Evolutionary conservation across 306 rosid genomes (phyloP).

Genomic region (Prunus mongolica): DNA sequence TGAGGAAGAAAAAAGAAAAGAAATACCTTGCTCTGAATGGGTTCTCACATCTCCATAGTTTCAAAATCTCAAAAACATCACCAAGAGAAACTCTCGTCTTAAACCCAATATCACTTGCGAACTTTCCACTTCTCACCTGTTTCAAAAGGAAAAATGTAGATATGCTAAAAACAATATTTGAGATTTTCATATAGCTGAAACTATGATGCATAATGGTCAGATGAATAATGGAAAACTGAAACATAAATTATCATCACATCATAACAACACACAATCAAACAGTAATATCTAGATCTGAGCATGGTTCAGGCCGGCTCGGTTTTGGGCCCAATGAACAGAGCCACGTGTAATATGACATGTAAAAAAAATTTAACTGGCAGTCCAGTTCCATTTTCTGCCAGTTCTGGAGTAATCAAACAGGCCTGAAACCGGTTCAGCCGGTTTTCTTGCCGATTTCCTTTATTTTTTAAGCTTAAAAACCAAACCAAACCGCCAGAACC

Average conservation of each 20-base stretch:
- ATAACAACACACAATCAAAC: too few species aligned
- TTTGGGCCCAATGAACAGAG: too few species aligned
- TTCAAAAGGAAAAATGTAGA: conserved; percentile 15
- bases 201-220: neutral
- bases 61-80: conserved; percentile 57
- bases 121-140: conserved; percentile 71
- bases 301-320: too few species aligned
- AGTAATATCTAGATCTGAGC: too few species aligned
- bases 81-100: conserved; percentile 68
- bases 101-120: conserved; percentile 65
- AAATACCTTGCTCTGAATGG: conserved; percentile 72
- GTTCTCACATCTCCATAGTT: conserved; percentile 53
- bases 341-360: too few species aligned
- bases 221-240: neutral
- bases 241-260: neutral
- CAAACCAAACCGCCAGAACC: too few species aligned
- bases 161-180: neutral
- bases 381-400: too few species aligned
- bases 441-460: too few species aligned
- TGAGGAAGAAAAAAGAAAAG: neutral
- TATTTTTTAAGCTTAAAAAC: too few species aligned
- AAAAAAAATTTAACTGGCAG: too few species aligned
- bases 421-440: too few species aligned
- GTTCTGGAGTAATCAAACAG: too few species aligned
- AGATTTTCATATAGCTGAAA: neutral